Percentiles rank a stretch among this genome's conserved stretches.
These are phyloP conservation scores for Ballota nigra DNA, from an alignment of 257 asterid species.

Conservation along the genomic window DNA sequence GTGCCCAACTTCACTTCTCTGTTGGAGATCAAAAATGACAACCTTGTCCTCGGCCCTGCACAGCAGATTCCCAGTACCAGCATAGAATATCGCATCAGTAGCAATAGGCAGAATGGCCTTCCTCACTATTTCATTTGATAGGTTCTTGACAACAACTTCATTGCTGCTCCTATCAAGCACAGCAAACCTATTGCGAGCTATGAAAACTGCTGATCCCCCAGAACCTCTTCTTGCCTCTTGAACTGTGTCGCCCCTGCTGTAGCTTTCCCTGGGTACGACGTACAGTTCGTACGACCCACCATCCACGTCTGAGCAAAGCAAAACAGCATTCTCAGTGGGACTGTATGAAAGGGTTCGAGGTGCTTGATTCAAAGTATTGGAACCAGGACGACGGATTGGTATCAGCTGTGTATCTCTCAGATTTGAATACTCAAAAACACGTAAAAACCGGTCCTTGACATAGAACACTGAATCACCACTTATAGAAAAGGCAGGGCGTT, in stretches of 20 bases:
- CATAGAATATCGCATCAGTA: constrained; percentile 90
- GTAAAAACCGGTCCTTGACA: constrained; percentile 83
- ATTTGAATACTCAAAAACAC: constrained; percentile 76
- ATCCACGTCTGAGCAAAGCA: constrained; percentile 86
- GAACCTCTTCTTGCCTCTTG: constrained; percentile 89
- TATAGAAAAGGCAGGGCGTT: constrained; percentile 89
- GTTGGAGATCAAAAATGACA: constrained; percentile 90
- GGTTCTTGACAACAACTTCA: constrained; percentile 76
- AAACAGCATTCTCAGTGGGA: constrained; percentile 85
- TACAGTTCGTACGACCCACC: constrained; percentile 96
- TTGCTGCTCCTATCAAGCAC: constrained; percentile 88
- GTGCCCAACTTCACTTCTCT: constrained; percentile 74
- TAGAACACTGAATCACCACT: constrained; percentile 74
- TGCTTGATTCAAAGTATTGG: constrained; percentile 76
- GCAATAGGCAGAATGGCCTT: constrained; percentile 69
- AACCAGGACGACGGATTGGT: constrained; percentile 91
- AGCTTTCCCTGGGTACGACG: constrained; percentile 72
- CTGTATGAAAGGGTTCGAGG: constrained; percentile 86
- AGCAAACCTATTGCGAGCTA: constrained; percentile 92
- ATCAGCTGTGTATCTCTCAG: constrained; percentile 84
- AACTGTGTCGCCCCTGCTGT: constrained; percentile 71
- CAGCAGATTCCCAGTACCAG: constrained; percentile 89
- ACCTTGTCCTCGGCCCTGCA: constrained; percentile 97
- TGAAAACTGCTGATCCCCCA: constrained; percentile 89
- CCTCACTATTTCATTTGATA: constrained; percentile 73